Evolutionary conservation across 441 rosid genomes (phyloP).

Genomic region (Omphalea diandra): DNA sequence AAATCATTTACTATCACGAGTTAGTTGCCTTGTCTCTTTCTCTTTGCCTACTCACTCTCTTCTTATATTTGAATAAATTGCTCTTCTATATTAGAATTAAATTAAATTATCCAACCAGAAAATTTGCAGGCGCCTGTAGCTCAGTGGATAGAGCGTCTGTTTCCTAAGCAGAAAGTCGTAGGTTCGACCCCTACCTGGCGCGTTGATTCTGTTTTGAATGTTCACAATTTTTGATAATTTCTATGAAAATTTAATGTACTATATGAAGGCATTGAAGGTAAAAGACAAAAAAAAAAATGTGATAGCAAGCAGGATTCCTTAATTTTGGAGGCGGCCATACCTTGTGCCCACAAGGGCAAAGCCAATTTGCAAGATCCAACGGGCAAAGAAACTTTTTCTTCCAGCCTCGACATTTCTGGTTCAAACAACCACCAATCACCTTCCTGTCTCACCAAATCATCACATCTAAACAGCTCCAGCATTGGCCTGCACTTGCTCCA

Average conservation of each 20-base stretch:
- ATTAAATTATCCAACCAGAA: no score
- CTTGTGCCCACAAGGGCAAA: conserved; percentile 76
- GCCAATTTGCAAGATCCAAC: conserved; percentile 80
- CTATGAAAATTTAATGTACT: neutral
- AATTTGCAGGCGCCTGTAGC: conserved; percentile 62
- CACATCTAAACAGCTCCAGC: conserved; percentile 81
- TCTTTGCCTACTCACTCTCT: neutral
- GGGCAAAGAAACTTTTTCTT: conserved; percentile 72
- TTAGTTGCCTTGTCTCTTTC: neutral
- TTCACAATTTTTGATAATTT: accelerated
- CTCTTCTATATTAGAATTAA: no score
- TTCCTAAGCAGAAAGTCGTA: conserved; percentile 87
- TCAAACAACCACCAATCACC: conserved; percentile 84
- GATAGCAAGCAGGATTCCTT: neutral
- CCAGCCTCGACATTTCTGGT: conserved; percentile 55
- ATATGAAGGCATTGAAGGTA: no score
- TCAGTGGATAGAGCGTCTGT: conserved; percentile 95
- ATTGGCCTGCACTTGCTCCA: conserved; percentile 86
- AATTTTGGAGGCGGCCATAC: conserved; percentile 25
- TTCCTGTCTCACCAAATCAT: conserved; percentile 66
- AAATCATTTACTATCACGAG: neutral
- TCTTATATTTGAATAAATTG: neutral
- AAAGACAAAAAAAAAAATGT: no score
- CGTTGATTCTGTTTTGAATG: conserved; percentile 15
- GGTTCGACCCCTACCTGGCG: conserved; percentile 92